Conservation (phyloP, 2,329 filamentous ascomycete genomes). For the Botrytis squamosa region DNA sequence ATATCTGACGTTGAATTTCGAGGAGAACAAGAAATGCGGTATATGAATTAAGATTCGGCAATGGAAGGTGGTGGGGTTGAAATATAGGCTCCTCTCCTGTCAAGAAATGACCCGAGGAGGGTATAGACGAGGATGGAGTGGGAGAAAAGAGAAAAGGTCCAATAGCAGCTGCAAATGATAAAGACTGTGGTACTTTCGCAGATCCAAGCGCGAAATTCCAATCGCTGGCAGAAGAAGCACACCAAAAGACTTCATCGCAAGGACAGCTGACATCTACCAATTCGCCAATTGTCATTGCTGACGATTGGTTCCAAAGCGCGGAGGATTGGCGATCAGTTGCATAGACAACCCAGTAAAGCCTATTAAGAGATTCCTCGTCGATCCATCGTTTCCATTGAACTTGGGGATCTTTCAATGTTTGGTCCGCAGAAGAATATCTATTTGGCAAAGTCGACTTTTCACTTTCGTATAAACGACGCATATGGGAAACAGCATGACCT, state of each 20-base stretch:
- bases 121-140: not conserved
- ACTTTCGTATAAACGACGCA: constrained; percentile 26
- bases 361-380: constrained; percentile 28
- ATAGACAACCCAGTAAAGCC: constrained; percentile 33
- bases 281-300: constrained; percentile 31
- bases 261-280: constrained; percentile 30
- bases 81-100: not conserved
- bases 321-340: constrained; percentile 32
- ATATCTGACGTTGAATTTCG: constrained; percentile 29
- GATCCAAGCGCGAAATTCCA: constrained; percentile 33
- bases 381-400: constrained; percentile 30
- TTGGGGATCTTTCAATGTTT: constrained; percentile 18
- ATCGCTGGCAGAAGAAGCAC: constrained; percentile 28
- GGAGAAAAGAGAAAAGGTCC: constrained; percentile 30
- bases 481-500: constrained; percentile 30
- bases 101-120: not conserved
- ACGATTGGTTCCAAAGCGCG: constrained; percentile 30
- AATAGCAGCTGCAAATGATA: constrained; percentile 30
- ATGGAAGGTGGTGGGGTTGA: constrained; percentile 17
- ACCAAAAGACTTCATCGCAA: constrained; percentile 35
- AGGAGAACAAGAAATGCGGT: constrained; percentile 32
- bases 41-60: constrained; percentile 32
- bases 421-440: not conserved
- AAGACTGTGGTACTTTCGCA: constrained; percentile 28
- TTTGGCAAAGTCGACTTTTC: constrained; percentile 2